phyloP scores from a whole-genome alignment of 805 yeast genomes.

The Myxozyma monticola region DNA sequence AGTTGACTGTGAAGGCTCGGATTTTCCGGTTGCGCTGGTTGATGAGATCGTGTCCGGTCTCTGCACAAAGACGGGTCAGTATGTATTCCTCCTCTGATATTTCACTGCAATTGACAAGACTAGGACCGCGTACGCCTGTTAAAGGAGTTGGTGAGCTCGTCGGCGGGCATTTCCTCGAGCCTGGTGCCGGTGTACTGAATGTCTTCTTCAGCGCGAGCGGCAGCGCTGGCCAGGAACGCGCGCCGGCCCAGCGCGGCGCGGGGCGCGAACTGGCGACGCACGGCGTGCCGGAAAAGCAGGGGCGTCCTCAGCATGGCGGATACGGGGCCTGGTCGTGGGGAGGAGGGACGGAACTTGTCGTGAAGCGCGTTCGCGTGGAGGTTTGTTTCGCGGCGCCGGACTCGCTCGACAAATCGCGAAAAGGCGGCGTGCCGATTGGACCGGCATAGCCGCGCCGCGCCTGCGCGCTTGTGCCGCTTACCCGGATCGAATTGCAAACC shows the following conservation, averaged over 20 bases:
- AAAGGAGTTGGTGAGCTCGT: slow-evolving; percentile 16
- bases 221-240: slow-evolving; percentile 8
- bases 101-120: no score
- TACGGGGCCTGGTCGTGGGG: no score
- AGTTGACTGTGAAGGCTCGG: slow-evolving; percentile 85
- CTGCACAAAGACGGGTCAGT: slow-evolving; percentile 1
- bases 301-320: slow-evolving; percentile 12
- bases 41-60: slow-evolving; percentile 14
- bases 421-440: slow-evolving; percentile 17
- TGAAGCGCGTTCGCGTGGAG: no score
- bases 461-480: slow-evolving; percentile 1
- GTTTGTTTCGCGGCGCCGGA: no score
- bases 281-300: slow-evolving; percentile 4
- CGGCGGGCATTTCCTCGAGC: slow-evolving; percentile 16
- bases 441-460: slow-evolving; percentile 3
- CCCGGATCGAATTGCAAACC: slow-evolving; percentile 6
- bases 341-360: no score
- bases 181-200: slow-evolving; percentile 17
- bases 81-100: no score
- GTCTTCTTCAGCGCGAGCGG: slow-evolving; percentile 5
- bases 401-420: no score
- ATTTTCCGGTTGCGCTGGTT: slow-evolving; percentile 46
- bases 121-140: slow-evolving; percentile 18
- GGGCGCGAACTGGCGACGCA: slow-evolving; percentile 1
- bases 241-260: slow-evolving; percentile 3